Base-by-base conservation (phyloP, 2,329 filamentous ascomycete genomes). In the Fusarium brevicatenulatum region DNA sequence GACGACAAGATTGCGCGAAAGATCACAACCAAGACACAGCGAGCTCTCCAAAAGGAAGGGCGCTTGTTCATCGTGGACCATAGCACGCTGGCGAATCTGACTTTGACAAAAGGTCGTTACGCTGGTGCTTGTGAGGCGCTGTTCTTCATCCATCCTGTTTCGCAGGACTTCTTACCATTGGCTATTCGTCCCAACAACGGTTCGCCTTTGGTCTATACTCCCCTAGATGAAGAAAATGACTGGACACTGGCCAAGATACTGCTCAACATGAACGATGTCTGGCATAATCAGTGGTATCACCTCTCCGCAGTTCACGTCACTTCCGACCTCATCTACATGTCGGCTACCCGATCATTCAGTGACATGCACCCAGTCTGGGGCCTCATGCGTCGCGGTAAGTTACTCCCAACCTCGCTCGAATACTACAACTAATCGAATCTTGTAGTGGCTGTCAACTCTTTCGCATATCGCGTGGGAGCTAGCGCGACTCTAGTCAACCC, bases 341-440 rank as follows among this genome's bases (percentile, higher is more conserved):
- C 50, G 3, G 50, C 50, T 12, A 25, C 34, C 9, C 9, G 50
- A 1, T 37, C 50, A 5, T 53, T 53, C 4, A 53, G 50, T 3
- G 50, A 53, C 9, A 25, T 53, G 34, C 50, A 53, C 5, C 50
- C 50, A 2, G 13, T 53, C 34, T 53, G 50, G 50, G 50, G 34
- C 4, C 23, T 53, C 2, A 39, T 53, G 4, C 34, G 50, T 18
- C 50, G 34, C 50, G 4, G 50, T 37, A 21, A 5, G 21, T 23
- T 32, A 7, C 3, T 4, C 19, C 4, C 7, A 23, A 12, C 4
- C 2, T 5, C 8, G 1, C 10, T 50, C 7, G 21, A 2, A 37
- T 2, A 11, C 1, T 19, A 16, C 0, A 28, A 18, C 50, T 53
- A 4, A 53, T 4, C 2, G 0, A 1, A 1, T 39, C 2, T 1